Evolutionary conservation across 345 rosid genomes (phyloP).

Genomic region (Turnera subulata): DNA sequence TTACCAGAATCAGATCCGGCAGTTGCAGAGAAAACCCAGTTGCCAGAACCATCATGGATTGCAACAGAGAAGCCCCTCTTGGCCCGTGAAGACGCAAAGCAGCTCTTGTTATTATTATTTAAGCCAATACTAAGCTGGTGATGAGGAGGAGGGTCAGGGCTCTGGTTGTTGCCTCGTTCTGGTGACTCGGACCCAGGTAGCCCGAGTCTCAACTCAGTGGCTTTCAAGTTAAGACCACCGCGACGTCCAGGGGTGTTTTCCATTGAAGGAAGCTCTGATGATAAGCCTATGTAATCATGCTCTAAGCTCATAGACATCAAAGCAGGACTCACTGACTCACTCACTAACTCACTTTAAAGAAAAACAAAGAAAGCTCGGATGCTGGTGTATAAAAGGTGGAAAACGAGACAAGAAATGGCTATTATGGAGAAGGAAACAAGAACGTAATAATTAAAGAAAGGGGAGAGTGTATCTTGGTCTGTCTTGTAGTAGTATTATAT

Average conservation of each 20-base stretch:
- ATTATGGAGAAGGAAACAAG: not conserved
- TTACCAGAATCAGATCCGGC: constrained; percentile 31
- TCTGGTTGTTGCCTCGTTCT: constrained; percentile 25
- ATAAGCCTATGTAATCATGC: constrained; percentile 56
- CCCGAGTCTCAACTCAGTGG: constrained; percentile 79
- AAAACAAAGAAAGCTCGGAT: not conserved
- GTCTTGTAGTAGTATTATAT: not conserved
- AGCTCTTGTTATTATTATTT: not conserved
- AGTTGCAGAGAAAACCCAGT: constrained; percentile 48
- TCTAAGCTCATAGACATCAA: constrained; percentile 40
- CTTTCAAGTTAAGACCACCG: constrained; percentile 43
- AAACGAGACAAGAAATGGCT: not conserved
- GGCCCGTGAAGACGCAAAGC: constrained; percentile 41
- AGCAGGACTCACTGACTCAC: not conserved
- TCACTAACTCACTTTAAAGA: too few species aligned
- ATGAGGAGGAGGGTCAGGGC: too few species aligned
- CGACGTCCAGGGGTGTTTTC: constrained; percentile 33
- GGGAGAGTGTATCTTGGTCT: not conserved
- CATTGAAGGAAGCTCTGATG: constrained; percentile 45
- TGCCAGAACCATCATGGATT: constrained; percentile 33
- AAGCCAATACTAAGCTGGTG: constrained; percentile 7
- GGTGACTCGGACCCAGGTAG: constrained; percentile 72
- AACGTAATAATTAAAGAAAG: not conserved
- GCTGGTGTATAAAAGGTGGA: too few species aligned
- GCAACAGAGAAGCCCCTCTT: constrained; percentile 60